Evolutionary conservation across 1,284 basidiomycete genomes (phyloP).

Genomic region (Sanghuangporus baumii): DNA sequence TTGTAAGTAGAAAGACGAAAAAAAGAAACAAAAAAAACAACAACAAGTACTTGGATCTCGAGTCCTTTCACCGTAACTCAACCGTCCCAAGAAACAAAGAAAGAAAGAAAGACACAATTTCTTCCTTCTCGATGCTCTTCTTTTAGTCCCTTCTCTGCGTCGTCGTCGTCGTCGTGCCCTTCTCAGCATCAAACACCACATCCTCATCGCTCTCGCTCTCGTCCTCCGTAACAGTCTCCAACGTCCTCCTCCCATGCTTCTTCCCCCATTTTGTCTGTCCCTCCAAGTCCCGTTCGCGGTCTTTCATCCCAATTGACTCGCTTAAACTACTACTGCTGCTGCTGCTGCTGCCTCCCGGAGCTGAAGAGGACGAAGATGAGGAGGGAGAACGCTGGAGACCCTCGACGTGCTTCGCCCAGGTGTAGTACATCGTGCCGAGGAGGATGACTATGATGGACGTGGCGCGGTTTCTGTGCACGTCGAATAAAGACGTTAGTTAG

Average conservation of each 20-base stretch:
- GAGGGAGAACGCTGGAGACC: not conserved
- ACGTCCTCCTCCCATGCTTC: not conserved
- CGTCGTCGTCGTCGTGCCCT: not conserved
- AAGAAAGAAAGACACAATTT: not conserved
- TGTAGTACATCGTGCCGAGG: conserved; percentile 47
- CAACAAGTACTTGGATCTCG: too few species aligned
- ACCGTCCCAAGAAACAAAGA: not conserved
- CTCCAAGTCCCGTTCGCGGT: not conserved
- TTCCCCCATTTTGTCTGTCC: not conserved
- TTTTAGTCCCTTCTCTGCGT: not conserved
- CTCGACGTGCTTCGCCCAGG: conserved; percentile 18
- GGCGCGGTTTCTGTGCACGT: conserved; percentile 45
- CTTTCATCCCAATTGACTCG: conserved; percentile 5
- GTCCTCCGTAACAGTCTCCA: conserved; percentile 1
- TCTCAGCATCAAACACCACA: conserved; percentile 16
- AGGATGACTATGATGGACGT: conserved; percentile 57
- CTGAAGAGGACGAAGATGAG: not conserved
- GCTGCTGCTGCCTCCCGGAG: not conserved
- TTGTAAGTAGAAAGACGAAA: too few species aligned
- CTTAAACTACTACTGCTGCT: not conserved
- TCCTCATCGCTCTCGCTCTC: conserved; percentile 8
- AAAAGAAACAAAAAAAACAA: too few species aligned
- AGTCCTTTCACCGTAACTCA: too few species aligned
- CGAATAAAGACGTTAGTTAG: not conserved
- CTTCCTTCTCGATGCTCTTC: not conserved